Evolutionary conservation across 441 rosid species (phyloP), one percentile per base, ranked within the genome.

Genomic region (Manihot esculenta): DNA sequence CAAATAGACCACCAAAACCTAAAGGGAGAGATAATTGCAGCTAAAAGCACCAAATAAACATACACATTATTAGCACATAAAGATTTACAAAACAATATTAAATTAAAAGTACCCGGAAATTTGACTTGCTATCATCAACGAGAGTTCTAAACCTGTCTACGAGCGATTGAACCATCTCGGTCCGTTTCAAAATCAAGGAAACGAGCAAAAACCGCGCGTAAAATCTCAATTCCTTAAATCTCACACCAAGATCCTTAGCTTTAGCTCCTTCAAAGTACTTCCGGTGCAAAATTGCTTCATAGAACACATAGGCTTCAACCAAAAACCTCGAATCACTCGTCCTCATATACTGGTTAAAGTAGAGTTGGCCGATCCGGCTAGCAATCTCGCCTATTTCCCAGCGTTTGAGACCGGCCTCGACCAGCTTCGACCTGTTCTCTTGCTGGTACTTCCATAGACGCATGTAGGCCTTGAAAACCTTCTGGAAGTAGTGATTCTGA

Each of bases 321-420:
- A 94, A 81, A 35, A 92, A 94, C 81, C 94, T 78, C 54, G 86
- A 84, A 72, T 94, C 93, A 80, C 97, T 90, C 1, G 91, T 89
- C 79, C 99, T 87, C 98, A 84, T 89, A 77, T 92, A 94, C 85
- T 92, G 99, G 71, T 83, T 85, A 74, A 84, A 94, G 80, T 94
- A 94, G 51, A 94, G 88, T 89, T 94, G 98, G 47, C 98, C 98
- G 87, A 94, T 94, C 80, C 99, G 94, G 82, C 98, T 84, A 5
- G 99, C 98, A 87, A 94, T 90, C 90, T 94, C 98, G 30, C 98
- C 99, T 62, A 90, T 92, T 78, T 92, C 99, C 97, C 97, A 94
- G 18, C 99, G 90, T 74, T 88, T 85, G 71, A 92, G 76, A 33
- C 98, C 98, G 20, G 89, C 77, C 7, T 77, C 84, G 2, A 94